These are phyloP conservation scores for Lipomyces chichibuensis DNA, from an alignment of 805 yeast species.

Conservation along the genomic window DNA sequence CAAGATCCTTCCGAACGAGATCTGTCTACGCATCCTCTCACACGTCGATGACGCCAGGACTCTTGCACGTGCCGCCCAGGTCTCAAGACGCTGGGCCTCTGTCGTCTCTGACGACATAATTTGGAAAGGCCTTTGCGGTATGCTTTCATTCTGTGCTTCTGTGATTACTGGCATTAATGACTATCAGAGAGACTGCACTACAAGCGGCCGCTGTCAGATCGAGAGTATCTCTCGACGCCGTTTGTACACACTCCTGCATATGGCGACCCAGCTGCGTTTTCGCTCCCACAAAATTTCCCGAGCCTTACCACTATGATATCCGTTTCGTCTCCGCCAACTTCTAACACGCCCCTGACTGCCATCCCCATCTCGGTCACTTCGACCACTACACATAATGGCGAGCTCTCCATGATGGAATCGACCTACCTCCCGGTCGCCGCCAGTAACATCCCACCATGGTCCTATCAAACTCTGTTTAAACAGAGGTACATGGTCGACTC, in stretches of 20 bases:
- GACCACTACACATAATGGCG: slow-evolving; percentile 18
- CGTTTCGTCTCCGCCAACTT: slow-evolving; percentile 25
- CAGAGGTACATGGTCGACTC: slow-evolving; percentile 47
- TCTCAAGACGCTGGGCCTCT: slow-evolving; percentile 74
- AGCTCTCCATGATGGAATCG: slow-evolving; percentile 39
- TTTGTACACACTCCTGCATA: not conserved
- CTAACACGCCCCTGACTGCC: slow-evolving; percentile 15
- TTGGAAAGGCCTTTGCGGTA: slow-evolving; percentile 49
- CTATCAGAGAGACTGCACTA: slow-evolving; percentile 15
- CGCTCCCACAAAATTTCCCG: not conserved
- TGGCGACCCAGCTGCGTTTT: slow-evolving; percentile 1
- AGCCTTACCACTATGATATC: slow-evolving; percentile 3
- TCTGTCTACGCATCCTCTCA: slow-evolving; percentile 78
- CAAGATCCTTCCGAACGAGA: slow-evolving; percentile 70
- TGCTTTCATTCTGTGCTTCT: slow-evolving; percentile 27
- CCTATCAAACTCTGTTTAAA: slow-evolving; percentile 47
- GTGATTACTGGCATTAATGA: not conserved
- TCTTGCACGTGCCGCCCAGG: slow-evolving; percentile 90
- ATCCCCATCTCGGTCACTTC: slow-evolving; percentile 16
- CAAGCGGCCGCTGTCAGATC: not conserved
- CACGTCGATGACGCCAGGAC: slow-evolving; percentile 82
- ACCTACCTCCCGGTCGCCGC: slow-evolving; percentile 44
- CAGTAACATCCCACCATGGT: slow-evolving; percentile 41
- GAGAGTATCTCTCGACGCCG: not conserved
- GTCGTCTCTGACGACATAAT: slow-evolving; percentile 48